These are phyloP conservation scores for Musa beccarii DNA, from an alignment of 176 grass and related monocot genomes.

Conservation along the genomic window DNA sequence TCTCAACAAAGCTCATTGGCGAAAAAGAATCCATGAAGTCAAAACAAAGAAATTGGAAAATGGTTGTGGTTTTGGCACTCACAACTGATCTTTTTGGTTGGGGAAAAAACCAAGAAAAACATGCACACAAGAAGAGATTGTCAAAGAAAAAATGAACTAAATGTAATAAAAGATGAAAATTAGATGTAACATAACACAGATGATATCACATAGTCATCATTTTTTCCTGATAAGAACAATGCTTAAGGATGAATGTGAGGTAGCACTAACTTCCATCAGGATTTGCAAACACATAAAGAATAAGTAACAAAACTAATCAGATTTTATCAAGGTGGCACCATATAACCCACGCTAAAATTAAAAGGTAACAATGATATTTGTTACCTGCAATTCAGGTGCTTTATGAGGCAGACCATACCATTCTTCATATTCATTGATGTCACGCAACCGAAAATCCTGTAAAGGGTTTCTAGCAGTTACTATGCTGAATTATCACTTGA, in stretches of 20 bases:
- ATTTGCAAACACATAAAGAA: background rate
- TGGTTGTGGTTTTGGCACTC: no score
- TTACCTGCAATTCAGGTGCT: conserved; percentile 87
- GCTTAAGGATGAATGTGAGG: background rate
- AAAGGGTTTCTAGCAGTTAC: background rate
- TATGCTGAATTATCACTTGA: no score
- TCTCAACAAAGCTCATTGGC: no score
- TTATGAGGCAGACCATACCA: conserved; percentile 92
- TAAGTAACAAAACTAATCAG: background rate
- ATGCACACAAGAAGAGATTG: background rate
- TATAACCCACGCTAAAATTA: background rate
- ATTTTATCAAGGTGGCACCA: background rate
- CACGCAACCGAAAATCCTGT: conserved; percentile 74
- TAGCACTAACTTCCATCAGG: background rate
- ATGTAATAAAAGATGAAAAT: background rate
- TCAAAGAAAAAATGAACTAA: background rate
- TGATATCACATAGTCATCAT: background rate
- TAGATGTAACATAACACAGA: background rate
- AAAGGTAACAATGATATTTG: conserved; percentile 7
- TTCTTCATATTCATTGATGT: conserved; percentile 74
- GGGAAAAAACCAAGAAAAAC: no score
- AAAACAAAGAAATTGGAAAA: no score
- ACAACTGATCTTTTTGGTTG: no score
- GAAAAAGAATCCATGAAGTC: no score
- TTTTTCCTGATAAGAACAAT: background rate